Evolutionary conservation across 2,329 filamentous ascomycete species (phyloP).

Genomic region (Dothideomycetidae sp.): DNA sequence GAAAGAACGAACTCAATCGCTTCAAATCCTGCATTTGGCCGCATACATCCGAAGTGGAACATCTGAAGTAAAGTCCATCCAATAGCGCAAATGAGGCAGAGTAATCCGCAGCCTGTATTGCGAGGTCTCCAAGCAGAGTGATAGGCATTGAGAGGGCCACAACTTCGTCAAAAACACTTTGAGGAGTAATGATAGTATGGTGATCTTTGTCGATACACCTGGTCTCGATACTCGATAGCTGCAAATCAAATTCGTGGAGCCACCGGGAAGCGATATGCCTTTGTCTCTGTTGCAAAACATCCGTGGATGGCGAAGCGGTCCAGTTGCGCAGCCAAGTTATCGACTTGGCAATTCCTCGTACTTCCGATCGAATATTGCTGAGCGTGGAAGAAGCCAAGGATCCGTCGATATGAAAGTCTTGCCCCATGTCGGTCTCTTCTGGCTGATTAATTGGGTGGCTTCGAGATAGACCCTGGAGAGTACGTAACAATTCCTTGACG

Average conservation of each 20-base stretch:
- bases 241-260: slow-evolving; percentile 43
- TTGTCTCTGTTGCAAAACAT: slow-evolving; percentile 51
- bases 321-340: slow-evolving; percentile 33
- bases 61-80: slow-evolving; percentile 60
- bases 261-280: slow-evolving; percentile 46
- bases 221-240: slow-evolving; percentile 46
- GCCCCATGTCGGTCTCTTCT: too few relatives aligned
- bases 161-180: slow-evolving; percentile 47
- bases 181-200: slow-evolving; percentile 51
- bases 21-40: slow-evolving; percentile 48
- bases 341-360: too few relatives aligned
- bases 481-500: slow-evolving; percentile 14
- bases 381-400: too few relatives aligned
- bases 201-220: slow-evolving; percentile 40
- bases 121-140: slow-evolving; percentile 44
- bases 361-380: too few relatives aligned
- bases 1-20: slow-evolving; percentile 55
- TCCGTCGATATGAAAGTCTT: too few relatives aligned
- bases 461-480: too few relatives aligned
- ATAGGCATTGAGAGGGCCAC: slow-evolving; percentile 41
- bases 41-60: slow-evolving; percentile 54
- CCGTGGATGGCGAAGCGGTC: slow-evolving; percentile 21
- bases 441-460: too few relatives aligned
- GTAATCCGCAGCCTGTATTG: slow-evolving; percentile 36
- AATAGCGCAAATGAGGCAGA: slow-evolving; percentile 52